These are phyloP conservation scores for Amoeboradix gromovi DNA, from an alignment of 371 early-diverging fungal genomes.

Conservation along the genomic window DNA sequence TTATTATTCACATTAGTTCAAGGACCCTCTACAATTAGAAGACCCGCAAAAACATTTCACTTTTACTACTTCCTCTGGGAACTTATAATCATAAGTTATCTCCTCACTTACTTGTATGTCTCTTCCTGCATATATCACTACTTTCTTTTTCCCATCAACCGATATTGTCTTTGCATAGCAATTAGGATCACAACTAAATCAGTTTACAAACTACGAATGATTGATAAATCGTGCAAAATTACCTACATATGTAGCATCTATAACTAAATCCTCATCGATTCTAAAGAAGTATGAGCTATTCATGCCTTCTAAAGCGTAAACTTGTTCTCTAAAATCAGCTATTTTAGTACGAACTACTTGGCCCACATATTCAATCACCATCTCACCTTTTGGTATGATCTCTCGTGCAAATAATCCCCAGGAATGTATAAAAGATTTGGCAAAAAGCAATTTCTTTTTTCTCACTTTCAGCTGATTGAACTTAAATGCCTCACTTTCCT, in stretches of 20 bases:
- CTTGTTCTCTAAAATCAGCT: conserved; percentile 73
- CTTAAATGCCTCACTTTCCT: conserved; percentile 1
- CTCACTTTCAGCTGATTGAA: conserved; percentile 60
- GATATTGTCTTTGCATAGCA: conserved; percentile 73
- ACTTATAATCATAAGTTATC: conserved; percentile 95
- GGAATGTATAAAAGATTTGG: conserved; percentile 66
- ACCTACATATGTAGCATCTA: conserved; percentile 92
- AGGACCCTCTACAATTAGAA: conserved; percentile 38
- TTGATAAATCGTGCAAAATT: conserved; percentile 92
- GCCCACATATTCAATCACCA: conserved; percentile 96
- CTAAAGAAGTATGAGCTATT: conserved; percentile 69
- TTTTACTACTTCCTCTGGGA: conserved; percentile 64
- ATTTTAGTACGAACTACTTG: conserved; percentile 80
- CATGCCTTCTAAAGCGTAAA: conserved; percentile 63
- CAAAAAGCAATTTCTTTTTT: conserved; percentile 56
- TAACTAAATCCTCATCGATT: conserved; percentile 71
- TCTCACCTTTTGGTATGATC: conserved; percentile 37
- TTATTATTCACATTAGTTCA: conserved; percentile 12
- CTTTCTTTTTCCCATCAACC: conserved; percentile 55
- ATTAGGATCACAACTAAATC: conserved; percentile 38
- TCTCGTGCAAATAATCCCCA: conserved; percentile 87
- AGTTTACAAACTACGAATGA: conserved; percentile 68
- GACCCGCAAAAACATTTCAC: conserved; percentile 82
- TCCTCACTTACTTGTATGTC: conserved; percentile 78
- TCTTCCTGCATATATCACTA: conserved; percentile 64